phyloP scores from a whole-genome alignment of 345 rosid genomes.

The Linum usitatissimum region DNA sequence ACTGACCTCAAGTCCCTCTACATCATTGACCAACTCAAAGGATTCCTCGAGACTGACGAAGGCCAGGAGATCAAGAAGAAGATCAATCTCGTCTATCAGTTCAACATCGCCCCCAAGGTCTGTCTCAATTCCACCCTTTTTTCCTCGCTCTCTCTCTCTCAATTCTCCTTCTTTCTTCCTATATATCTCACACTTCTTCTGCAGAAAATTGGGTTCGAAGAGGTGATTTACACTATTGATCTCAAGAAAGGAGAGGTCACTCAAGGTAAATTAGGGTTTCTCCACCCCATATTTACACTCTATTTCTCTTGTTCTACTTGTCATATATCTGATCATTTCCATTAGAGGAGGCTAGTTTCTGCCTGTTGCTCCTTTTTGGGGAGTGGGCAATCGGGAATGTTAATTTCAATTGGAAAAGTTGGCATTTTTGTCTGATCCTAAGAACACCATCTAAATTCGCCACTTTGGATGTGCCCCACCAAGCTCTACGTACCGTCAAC shows the following conservation, averaged over 20 bases:
- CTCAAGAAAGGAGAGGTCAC: constrained; percentile 85
- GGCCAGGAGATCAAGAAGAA: constrained; percentile 52
- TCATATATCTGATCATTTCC: neutral
- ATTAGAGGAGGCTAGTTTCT: no score
- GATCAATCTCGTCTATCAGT: constrained; percentile 75
- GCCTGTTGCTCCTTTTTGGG: no score
- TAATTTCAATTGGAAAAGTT: no score
- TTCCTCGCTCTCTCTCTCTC: neutral
- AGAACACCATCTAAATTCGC: no score
- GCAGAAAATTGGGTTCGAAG: constrained; percentile 85
- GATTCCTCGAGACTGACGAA: constrained; percentile 59
- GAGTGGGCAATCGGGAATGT: no score
- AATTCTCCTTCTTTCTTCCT: neutral
- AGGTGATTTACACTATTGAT: constrained; percentile 64
- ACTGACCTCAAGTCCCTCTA: constrained; percentile 56
- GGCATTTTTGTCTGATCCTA: no score
- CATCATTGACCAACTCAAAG: constrained; percentile 59
- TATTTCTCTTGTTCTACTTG: neutral
- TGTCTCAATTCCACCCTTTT: no score
- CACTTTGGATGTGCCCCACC: no score
- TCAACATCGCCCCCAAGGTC: constrained; percentile 93
- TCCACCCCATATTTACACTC: neutral
- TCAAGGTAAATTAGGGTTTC: constrained; percentile 45
- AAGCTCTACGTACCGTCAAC: no score
- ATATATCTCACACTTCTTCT: neutral